Evolutionary conservation across 345 rosid genomes (phyloP), one percentile per base, ranked within the genome.

Genomic region (Hevea brasiliensis): DNA sequence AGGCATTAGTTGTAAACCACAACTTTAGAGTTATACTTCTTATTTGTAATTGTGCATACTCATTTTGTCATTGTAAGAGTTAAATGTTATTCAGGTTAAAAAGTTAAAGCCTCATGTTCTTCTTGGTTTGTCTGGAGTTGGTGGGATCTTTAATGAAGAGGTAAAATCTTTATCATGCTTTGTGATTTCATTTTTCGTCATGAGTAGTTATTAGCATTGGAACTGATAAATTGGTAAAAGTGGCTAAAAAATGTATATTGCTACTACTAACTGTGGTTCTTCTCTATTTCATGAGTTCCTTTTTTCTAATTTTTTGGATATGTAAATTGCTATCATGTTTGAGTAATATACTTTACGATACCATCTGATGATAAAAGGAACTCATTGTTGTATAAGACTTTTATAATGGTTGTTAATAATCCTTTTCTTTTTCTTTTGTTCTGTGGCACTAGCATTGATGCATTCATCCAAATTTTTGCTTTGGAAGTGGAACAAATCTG

Each of bases 51-150:
- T 74, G 26, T 56, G 24, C 23, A 40, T 66, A 13, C 24, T 51
- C 56, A 45, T 42, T 21, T 67, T 65, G 8, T 27, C 6, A 1
- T 66, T n/a, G 53, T 40, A 74, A 73, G 61, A 50, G 24, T 55
- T 67, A 63, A 32, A 65, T 23, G 42, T 32, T 80, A 17, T 80
- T 79, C 91, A 95, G 99, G 94, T 95, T 69, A 95, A 81, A 82
- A 88, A 77, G 83, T 84, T 89, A 76, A 92, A 81, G 82, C 99
- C 99, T 21, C 90, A 89, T 79, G 99, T 91, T 81, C 96, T 95
- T 80, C 96, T 95, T 81, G 99, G 99, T 82, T 83, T 95, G 81
- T 95, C 99, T 80, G 98, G 99, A 82, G 99, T 95, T 77, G 98
- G 97, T 67, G 98, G 99, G 35, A 71, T 92, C 87, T 95, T 95